phyloP scores from a whole-genome alignment of 805 yeast genomes.

The Wickerhamiella azymoides region DNA sequence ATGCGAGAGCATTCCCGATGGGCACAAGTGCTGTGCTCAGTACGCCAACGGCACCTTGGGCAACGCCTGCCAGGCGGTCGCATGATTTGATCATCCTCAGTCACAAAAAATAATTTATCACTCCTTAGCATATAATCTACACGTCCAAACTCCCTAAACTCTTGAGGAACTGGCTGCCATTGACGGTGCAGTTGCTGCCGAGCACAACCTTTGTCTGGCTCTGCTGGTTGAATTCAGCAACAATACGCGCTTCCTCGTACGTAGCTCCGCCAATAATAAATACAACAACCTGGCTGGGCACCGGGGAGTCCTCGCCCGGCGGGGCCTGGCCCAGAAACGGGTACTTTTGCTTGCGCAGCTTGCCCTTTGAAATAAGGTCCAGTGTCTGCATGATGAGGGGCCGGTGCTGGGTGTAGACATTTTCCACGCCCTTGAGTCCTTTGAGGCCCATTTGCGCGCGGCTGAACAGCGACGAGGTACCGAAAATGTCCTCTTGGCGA shows the following conservation, averaged over 20 bases:
- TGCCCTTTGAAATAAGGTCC: slow-evolving; percentile 30
- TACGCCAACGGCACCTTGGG: neutral
- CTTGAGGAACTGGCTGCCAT: slow-evolving; percentile 31
- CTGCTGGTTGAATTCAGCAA: slow-evolving; percentile 51
- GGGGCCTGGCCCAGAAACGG: slow-evolving; percentile 30
- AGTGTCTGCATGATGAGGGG: slow-evolving; percentile 51
- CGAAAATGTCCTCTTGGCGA: slow-evolving; percentile 32
- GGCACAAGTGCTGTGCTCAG: slow-evolving; percentile 4
- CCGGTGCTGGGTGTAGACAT: slow-evolving; percentile 77
- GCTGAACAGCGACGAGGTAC: slow-evolving; percentile 27
- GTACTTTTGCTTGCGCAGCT: slow-evolving; percentile 28
- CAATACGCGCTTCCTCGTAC: slow-evolving; percentile 71
- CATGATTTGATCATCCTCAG: too few relatives aligned
- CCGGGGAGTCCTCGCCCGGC: slow-evolving; percentile 19
- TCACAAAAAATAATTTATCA: neutral
- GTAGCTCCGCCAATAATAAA: slow-evolving; percentile 73
- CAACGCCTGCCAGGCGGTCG: slow-evolving; percentile 1
- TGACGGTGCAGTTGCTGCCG: slow-evolving; percentile 56
- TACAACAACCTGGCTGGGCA: slow-evolving; percentile 27
- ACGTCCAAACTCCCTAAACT: neutral
- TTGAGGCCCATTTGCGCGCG: slow-evolving; percentile 32
- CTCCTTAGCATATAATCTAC: neutral
- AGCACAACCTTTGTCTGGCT: slow-evolving; percentile 47
- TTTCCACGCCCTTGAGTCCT: slow-evolving; percentile 33
- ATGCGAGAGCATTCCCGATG: neutral